These are phyloP conservation scores for Delitschia confertaspora DNA, from an alignment of 495 filamentous ascomycete genomes.

Conservation along the genomic window DNA sequence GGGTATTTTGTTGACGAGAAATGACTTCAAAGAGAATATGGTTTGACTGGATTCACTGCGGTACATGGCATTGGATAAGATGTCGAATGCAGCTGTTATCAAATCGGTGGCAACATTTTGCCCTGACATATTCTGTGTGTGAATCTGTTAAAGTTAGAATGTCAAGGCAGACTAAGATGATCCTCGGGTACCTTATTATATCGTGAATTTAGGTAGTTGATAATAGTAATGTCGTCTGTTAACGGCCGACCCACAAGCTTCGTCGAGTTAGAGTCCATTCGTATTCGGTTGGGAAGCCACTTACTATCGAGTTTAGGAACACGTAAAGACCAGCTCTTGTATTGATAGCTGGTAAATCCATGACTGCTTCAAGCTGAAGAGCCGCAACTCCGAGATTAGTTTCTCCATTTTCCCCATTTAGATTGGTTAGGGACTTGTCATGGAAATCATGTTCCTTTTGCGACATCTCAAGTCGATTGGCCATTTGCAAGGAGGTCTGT, in stretches of 20 bases:
- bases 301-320: slow-evolving; percentile 79
- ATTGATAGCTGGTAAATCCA: slow-evolving; percentile 59
- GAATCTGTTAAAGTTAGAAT: slow-evolving; percentile 15
- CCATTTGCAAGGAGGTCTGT: slow-evolving; percentile 43
- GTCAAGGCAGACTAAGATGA: neutral
- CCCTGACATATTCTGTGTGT: slow-evolving; percentile 38
- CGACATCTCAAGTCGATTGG: slow-evolving; percentile 43
- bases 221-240: slow-evolving; percentile 69
- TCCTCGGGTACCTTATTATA: slow-evolving; percentile 55
- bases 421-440: slow-evolving; percentile 40
- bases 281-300: slow-evolving; percentile 16
- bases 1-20: slow-evolving; percentile 88
- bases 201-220: slow-evolving; percentile 70
- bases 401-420: slow-evolving; percentile 35
- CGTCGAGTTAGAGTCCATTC: slow-evolving; percentile 3
- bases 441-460: slow-evolving; percentile 39
- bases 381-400: slow-evolving; percentile 21
- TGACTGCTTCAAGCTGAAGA: slow-evolving; percentile 38
- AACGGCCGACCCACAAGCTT: slow-evolving; percentile 74
- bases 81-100: slow-evolving; percentile 79
- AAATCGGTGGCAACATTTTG: slow-evolving; percentile 66
- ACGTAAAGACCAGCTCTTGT: slow-evolving; percentile 86
- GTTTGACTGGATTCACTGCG: slow-evolving; percentile 62
- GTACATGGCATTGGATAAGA: slow-evolving; percentile 76
- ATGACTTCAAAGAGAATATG: slow-evolving; percentile 76